Base-by-base conservation (phyloP, 1,284 basidiomycete species). In the Neolentinus lepideus region DNA sequence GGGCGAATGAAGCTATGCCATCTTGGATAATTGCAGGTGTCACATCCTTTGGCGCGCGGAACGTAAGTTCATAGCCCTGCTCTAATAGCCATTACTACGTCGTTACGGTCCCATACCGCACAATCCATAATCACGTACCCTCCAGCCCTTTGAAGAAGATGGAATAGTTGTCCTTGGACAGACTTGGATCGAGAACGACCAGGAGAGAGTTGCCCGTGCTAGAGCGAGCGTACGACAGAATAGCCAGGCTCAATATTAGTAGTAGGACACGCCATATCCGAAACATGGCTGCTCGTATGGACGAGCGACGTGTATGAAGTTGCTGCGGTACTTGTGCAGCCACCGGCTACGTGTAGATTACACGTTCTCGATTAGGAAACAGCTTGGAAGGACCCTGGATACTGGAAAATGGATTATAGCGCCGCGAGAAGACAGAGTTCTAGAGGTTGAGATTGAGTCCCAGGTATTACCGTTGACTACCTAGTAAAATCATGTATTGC, bases 201-300 rank as follows among this genome's bases (percentile, higher is more conserved):
- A 97, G 80, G 14, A 97, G 87, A 38, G 84, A 85, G 68, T 91
- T 81, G 10, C 92, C 92, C 1, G 86, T 80, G 67, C 90, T 88
- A n/a, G 91, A 93, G 63, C 80, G 83, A 56, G 90, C 90, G 52
- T 72, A 63, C 9, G 71, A 70, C 25, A 74, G 61, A 31, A 71
- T 53, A 21, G 68, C 60, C 16, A 75, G 56, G 46, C 62, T 66
- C 46, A 74, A 60, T 16, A 72, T 58, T 3, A 67, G 64, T 26
- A 68, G 57, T 46, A 71, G 38, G 22, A 59, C 31, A 52, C 56
- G 55, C 56, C 63, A 56, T 38, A 61, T 47, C 29, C 54, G 58
- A 55, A 60, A 43, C 59, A 58, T 63, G 26, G 19, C 57, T n/a
- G 25, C 54, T 48, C 22, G 54, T 53, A 51, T n/a, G 38, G 19